Conservation (phyloP, 2,329 filamentous ascomycete species). For the Calonectria ilicicola region DNA sequence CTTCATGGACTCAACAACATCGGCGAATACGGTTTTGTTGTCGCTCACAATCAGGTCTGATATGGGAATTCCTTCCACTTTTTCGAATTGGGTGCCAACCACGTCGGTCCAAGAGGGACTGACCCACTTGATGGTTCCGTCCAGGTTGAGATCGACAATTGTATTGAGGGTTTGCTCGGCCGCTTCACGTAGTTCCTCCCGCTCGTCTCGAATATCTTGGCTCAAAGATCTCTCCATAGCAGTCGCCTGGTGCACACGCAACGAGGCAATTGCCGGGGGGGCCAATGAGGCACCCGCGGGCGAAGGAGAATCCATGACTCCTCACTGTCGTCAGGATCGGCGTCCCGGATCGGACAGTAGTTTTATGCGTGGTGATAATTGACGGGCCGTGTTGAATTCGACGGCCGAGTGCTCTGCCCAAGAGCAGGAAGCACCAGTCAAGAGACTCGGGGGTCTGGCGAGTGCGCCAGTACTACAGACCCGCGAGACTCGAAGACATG, state of each 20-base stretch:
- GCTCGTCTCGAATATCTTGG: slow-evolving; percentile 91
- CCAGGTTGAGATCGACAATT: slow-evolving; percentile 92
- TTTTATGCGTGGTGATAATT: slow-evolving; percentile 26
- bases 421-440: slow-evolving; percentile 36
- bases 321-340: slow-evolving; percentile 17
- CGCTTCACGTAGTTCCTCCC: slow-evolving; percentile 93
- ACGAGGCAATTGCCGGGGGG: slow-evolving; percentile 64
- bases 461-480: slow-evolving; percentile 61
- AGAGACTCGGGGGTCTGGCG: slow-evolving; percentile 55
- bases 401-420: slow-evolving; percentile 28
- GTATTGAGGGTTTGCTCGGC: slow-evolving; percentile 97
- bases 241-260: slow-evolving; percentile 61
- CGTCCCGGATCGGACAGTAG: background rate
- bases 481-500: slow-evolving; percentile 59
- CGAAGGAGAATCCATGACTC: slow-evolving; percentile 55
- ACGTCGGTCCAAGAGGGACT: slow-evolving; percentile 97
- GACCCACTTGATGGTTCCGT: slow-evolving; percentile 93
- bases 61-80: slow-evolving; percentile 81
- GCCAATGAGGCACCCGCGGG: slow-evolving; percentile 53
- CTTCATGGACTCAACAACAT: slow-evolving; percentile 89
- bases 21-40: slow-evolving; percentile 83
- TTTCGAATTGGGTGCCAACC: slow-evolving; percentile 81
- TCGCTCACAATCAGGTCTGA: slow-evolving; percentile 83
- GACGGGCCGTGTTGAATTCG: slow-evolving; percentile 22
- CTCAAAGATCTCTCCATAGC: slow-evolving; percentile 78